Evolutionary conservation across 306 rosid species (phyloP), one percentile per base, ranked within the genome.

Genomic region (Adenanthera pavonina): DNA sequence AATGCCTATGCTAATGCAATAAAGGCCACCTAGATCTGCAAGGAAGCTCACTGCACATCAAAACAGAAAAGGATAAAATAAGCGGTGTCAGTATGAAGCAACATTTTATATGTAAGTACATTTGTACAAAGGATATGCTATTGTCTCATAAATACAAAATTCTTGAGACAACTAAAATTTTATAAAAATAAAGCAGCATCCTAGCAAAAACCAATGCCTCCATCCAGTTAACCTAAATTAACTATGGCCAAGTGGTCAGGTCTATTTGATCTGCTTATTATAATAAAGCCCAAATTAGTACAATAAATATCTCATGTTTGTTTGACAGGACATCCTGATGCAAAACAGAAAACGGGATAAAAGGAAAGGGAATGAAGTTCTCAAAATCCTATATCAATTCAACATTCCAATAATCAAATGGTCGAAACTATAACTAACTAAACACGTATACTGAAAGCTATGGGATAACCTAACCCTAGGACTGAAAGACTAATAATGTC

Each of bases 11-110:
- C 97, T 92, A 84, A 96, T 81, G 88, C 99, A 96, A 85, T 96
- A 96, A 43, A 96, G 87, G 81, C 99, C 99, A 85, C 99, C 98
- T 54, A 96, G 92, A 84, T 96, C 98, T 6, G 99, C 99, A 65
- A 96, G 97, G 89, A 96, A 96, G 87, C 98, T 85, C 91, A 96
- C 98, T 96, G 89, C 91, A 85, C 65, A 62, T 30, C 38, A 60
- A 64, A 67, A 79, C 72, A 81, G 75, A 75, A 80, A 66, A 77
- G 47, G 51, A 76, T 84, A 57, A 74, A 84, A 82, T 61, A 44
- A 67, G 33, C 57, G 75, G 71, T 16, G 75, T 8, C 38, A 70
- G 56, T 66, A 19, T 3, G 48, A 80, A 48, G 61, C 49, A 70
- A 65, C 41, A 79, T 51, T 14, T 49, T 59, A 71, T 54, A 82